Evolutionary conservation across 2,329 filamentous ascomycete genomes (phyloP).

Genomic region (Ceratocystiopsis brevicomis): DNA sequence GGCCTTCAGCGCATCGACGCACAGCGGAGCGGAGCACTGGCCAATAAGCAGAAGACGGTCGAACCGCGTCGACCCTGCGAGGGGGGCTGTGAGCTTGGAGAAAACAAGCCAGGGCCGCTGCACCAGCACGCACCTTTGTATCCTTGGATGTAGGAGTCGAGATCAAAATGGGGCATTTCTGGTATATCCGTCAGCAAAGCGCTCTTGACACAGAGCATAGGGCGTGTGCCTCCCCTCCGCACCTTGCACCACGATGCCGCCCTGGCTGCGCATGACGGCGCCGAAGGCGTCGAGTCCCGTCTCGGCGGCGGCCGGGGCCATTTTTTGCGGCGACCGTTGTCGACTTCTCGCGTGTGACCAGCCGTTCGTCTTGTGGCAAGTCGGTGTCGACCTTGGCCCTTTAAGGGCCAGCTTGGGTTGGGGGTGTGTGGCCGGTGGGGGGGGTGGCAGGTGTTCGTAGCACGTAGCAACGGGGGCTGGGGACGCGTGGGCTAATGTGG

Average conservation of each 20-base stretch:
- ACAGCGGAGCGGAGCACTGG: conserved; percentile 53
- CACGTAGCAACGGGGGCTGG: too few relatives aligned
- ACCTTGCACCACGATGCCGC: conserved; percentile 30
- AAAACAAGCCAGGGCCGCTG: not conserved
- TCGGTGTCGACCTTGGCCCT: too few relatives aligned
- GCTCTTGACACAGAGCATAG: not conserved
- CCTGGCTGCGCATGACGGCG: conserved; percentile 25
- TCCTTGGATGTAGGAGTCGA: conserved; percentile 79
- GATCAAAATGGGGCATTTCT: conserved; percentile 75
- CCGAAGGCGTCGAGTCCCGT: conserved; percentile 23
- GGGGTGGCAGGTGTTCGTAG: too few relatives aligned
- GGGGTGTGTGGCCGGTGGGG: too few relatives aligned
- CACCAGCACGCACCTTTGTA: conserved; percentile 46
- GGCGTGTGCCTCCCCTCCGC: not conserved
- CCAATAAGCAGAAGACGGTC: conserved; percentile 72
- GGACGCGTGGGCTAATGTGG: too few relatives aligned
- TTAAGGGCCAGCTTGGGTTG: too few relatives aligned
- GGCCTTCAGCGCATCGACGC: conserved; percentile 60
- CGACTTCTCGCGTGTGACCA: too few relatives aligned
- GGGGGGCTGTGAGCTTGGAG: too few relatives aligned
- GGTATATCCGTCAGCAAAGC: not conserved
- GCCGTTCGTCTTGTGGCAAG: too few relatives aligned
- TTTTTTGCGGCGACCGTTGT: too few relatives aligned
- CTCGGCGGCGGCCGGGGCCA: too few relatives aligned
- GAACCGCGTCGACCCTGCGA: conserved; percentile 56